Base-by-base conservation (phyloP, 2,329 filamentous ascomycete genomes). In the Massarina eburnea region DNA sequence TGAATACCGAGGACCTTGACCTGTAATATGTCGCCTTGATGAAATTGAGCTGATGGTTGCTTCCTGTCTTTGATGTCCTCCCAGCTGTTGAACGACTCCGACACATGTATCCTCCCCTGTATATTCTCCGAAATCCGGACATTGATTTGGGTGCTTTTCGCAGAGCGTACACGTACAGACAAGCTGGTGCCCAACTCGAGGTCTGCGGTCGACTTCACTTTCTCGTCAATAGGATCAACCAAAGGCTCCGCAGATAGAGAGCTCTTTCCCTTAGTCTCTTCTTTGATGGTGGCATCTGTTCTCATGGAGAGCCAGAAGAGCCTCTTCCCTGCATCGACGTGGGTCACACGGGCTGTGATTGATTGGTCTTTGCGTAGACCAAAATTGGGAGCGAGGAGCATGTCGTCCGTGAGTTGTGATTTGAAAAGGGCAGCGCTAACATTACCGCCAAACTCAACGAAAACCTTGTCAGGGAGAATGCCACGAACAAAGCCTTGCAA, bases 121-220 rank as follows among this genome's bases (percentile, higher is more conserved):
- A 95, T 79, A 54, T 91, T 90, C 62, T 95, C 89, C 34, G 89
- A 86, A 40, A 97, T 79, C 55, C 88, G 83, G 5, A 99, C 90
- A 57, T 97, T 97, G 44, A 97, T 76, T 67, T 99, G 94, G 0
- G 92, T 96, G 39, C 86, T 85, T 71, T 95, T 96, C 63, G 96
- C 76, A 0, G 89, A 89, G n/a, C 82, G 81, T 35, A 99, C 82
- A 57, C 80, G 86, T 30, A 88, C 92, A 64, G 88, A 90, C 7
- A 85, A 84, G 37, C 87, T 67, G 54, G 80, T 86, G 42, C 92
- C 92, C 22, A 90, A 76, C 1, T 76, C 76, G 39, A 96, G 80
- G 55, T 96, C 89, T 36, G 84, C 82, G n/a, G 86, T 76, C 6
- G 82, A 80, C 26, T 73, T 76, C 48, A 89, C 77, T 4, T 73